phyloP scores from a whole-genome alignment of 768 basidiomycete genomes.

The Phanerochaete carnosa region DNA sequence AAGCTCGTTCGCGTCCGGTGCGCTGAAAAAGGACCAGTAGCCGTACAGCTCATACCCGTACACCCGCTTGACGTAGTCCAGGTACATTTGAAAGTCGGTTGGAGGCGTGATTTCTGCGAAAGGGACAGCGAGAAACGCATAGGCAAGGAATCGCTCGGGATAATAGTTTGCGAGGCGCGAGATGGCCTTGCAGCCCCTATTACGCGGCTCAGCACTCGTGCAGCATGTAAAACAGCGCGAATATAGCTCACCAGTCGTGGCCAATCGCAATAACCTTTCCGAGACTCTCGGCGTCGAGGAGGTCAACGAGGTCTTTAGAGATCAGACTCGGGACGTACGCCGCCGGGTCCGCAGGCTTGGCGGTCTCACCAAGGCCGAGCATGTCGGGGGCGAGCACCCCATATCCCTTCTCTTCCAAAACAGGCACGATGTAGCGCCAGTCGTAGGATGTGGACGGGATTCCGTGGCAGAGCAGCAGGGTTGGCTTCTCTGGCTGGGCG shows the following conservation, averaged over 20 bases:
- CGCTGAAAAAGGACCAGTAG: slow-evolving; percentile 7
- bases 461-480: slow-evolving; percentile 42
- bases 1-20: background rate
- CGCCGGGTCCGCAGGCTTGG: slow-evolving; percentile 32
- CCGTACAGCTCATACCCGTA: slow-evolving; percentile 20
- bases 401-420: slow-evolving; percentile 38
- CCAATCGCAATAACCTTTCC: slow-evolving; percentile 28
- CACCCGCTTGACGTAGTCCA: slow-evolving; percentile 13
- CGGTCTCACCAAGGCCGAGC: slow-evolving; percentile 46
- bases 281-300: slow-evolving; percentile 27
- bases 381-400: slow-evolving; percentile 46
- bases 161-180: slow-evolving; percentile 37
- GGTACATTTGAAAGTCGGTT: slow-evolving; percentile 19
- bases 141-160: slow-evolving; percentile 39
- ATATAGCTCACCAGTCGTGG: slow-evolving; percentile 30
- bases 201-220: too few species aligned
- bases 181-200: slow-evolving; percentile 32
- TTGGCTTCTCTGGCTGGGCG: slow-evolving; percentile 28
- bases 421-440: slow-evolving; percentile 38
- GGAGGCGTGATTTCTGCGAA: slow-evolving; percentile 28
- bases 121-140: slow-evolving; percentile 33
- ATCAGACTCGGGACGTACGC: slow-evolving; percentile 25
- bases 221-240: background rate
- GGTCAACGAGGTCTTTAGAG: slow-evolving; percentile 29
- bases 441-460: slow-evolving; percentile 40